Base-by-base conservation (phyloP, 768 basidiomycete genomes). In the Agaricus blazei region DNA sequence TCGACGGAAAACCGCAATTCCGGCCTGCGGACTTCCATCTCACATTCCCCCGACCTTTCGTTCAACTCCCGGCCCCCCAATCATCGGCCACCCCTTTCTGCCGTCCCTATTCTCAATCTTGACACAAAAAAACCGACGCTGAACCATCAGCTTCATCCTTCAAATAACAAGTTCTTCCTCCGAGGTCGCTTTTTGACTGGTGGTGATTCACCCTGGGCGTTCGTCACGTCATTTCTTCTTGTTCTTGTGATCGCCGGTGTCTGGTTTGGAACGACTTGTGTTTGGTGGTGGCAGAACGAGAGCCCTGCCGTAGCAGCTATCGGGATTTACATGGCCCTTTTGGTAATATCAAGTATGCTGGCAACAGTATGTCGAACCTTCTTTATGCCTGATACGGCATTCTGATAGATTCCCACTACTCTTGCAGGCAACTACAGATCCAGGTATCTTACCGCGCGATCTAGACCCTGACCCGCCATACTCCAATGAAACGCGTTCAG, bases 231-330 rank as follows among this genome's bases (percentile, higher is more conserved):
- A 6, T 71, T 95, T 48, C 65, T 68, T 1, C 52, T 96, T 23
- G 72, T 87, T 27, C 65, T 93, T 26, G 77, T 76, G 2, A 77
- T 98, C 45, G 74, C 89, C 2, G 91, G 85, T 0, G 69, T 88
- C 8, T 99, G 92, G 90, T 83, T 97, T 59, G 89, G 84, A 9
- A 92, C 92, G 26, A 94, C 93, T 0, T 88, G 85, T 45, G 83
- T 87, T 15, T 96, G 87, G 82, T 87, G 95, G 81, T 98, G 95
- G 94, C 71, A 73, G 37, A 75, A 93, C 61, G 76, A 84, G 56
- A 88, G 90, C 48, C 81, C 85, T 5, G 85, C 82, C 4, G 80
- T 85, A 12, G 87, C 88, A 0, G 77, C 75, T 19, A 75, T 81
- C 24, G 60, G 58, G n/a, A 57, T 59, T 19, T 83, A 83, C 60